Conservation (phyloP, 345 rosid genomes). For the Anastatica hierochuntica region DNA sequence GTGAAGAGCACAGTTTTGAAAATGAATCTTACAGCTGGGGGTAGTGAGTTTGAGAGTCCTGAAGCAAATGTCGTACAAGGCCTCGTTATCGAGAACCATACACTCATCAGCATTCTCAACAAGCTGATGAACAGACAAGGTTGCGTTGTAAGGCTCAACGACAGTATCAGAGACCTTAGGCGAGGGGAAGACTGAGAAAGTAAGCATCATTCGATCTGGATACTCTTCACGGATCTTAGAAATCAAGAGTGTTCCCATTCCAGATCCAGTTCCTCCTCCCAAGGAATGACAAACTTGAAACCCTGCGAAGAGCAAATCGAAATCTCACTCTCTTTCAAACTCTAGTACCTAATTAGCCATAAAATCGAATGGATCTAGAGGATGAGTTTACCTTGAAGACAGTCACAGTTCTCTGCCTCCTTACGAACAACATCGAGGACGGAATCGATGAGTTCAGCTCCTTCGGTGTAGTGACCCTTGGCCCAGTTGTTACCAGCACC, state of each 20-base stretch:
- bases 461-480: not conserved
- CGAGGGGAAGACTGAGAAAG: not conserved
- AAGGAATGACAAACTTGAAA: constrained; percentile 6
- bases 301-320: not conserved
- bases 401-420: not conserved
- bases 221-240: constrained; percentile 7
- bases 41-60: constrained; percentile 4
- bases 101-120: constrained; percentile 9
- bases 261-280: constrained; percentile 9
- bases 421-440: constrained; percentile 9
- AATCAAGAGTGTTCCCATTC: not conserved
- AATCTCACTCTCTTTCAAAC: not conserved
- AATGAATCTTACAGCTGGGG: constrained; percentile 14
- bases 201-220: constrained; percentile 7
- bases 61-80: not conserved
- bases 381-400: not conserved
- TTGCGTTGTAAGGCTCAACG: constrained; percentile 11
- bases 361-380: not conserved
- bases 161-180: constrained; percentile 3
- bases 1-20: not conserved
- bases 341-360: not conserved
- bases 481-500: too few relatives aligned
- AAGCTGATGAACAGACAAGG: not conserved
- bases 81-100: not conserved
- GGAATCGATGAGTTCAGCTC: constrained; percentile 12